Base-by-base conservation (phyloP, 805 yeast species). In the Cyberlindnera veronae region DNA sequence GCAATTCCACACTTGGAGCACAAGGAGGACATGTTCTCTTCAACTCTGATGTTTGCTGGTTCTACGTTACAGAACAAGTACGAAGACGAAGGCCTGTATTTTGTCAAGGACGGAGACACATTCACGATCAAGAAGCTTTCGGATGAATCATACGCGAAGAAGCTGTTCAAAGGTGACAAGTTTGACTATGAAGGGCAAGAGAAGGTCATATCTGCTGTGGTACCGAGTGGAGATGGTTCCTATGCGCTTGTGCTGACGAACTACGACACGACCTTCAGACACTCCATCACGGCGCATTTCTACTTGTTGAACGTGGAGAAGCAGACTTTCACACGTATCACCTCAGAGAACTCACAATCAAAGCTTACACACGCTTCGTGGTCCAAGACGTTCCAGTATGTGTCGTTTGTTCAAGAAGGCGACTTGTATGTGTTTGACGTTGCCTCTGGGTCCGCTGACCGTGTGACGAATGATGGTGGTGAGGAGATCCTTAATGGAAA, bases 271-370 rank as follows among this genome's bases (percentile, higher is more conserved):
- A 74, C 79, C 52, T 87, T 80, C 73, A 72, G 96, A 48, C 88
- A 87, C 56, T 86, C 95, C 0, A 64, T 79, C 1, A 63, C 60
- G 30, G 81, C 81, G 0, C 50, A 63, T 17, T 84, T 76, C 61
- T 87, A 86, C 82, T 34, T 85, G 3, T 68, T 74, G 38, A 80
- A 84, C 44, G 55, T 77, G 8, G 61, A 50, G 0, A 47, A 67
- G 0, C 60, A 60, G 12, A 45, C 53, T 5, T 63, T 68, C 29
- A 53, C 46, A 4, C 66, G 68, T 11, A 48, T 69, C 5, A 39
- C 53, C 3, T 50, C 51, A 16, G 56, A 58, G 14, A 24, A 29
- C 8, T 24, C n/a, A n/a, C 29, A 14, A 3, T 31, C 38, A 1
- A 51, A 56, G 20, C 40, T 66, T 1, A 55, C 66, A 9, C 74